phyloP scores from a whole-genome alignment of 2,329 filamentous ascomycete genomes.

The Cryphonectria nitschkei region DNA sequence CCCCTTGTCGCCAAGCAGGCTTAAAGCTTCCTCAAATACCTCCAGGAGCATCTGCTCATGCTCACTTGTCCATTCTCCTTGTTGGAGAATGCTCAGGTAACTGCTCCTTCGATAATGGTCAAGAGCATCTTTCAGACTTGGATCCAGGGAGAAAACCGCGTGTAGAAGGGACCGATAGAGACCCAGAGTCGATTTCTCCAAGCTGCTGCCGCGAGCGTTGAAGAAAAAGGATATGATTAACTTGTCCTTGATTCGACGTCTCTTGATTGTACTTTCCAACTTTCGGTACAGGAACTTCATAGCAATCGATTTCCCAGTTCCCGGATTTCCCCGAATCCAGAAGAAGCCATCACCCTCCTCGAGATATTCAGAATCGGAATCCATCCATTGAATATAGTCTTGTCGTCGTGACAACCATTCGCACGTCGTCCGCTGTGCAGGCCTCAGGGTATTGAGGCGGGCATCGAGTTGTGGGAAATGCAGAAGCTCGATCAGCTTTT shows the following conservation, averaged over 20 bases:
- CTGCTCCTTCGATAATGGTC: slow-evolving; percentile 29
- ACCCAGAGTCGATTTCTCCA: slow-evolving; percentile 51
- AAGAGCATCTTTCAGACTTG: slow-evolving; percentile 41
- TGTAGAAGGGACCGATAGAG: slow-evolving; percentile 55
- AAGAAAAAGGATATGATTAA: slow-evolving; percentile 52
- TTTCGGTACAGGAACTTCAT: slow-evolving; percentile 45
- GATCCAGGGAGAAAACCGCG: slow-evolving; percentile 46
- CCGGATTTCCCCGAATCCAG: slow-evolving; percentile 53
- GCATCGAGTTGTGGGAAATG: slow-evolving; percentile 45
- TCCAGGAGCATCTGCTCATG: slow-evolving; percentile 33
- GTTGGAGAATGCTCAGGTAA: neutral
- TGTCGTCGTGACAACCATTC: slow-evolving; percentile 43
- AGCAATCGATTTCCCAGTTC: slow-evolving; percentile 50
- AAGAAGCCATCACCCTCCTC: slow-evolving; percentile 44
- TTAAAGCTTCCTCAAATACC: slow-evolving; percentile 32
- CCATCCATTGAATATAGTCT: slow-evolving; percentile 44
- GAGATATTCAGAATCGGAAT: slow-evolving; percentile 32
- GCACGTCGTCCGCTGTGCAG: slow-evolving; percentile 44
- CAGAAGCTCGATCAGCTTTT: slow-evolving; percentile 38
- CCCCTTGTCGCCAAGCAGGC: slow-evolving; percentile 14
- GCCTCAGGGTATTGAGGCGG: slow-evolving; percentile 41
- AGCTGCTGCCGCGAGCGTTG: slow-evolving; percentile 46
- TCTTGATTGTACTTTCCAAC: slow-evolving; percentile 26
- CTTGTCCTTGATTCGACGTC: slow-evolving; percentile 9
- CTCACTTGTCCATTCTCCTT: neutral